Conservation (phyloP, 2,329 filamentous ascomycete species). For the Metarhizium rileyi region DNA sequence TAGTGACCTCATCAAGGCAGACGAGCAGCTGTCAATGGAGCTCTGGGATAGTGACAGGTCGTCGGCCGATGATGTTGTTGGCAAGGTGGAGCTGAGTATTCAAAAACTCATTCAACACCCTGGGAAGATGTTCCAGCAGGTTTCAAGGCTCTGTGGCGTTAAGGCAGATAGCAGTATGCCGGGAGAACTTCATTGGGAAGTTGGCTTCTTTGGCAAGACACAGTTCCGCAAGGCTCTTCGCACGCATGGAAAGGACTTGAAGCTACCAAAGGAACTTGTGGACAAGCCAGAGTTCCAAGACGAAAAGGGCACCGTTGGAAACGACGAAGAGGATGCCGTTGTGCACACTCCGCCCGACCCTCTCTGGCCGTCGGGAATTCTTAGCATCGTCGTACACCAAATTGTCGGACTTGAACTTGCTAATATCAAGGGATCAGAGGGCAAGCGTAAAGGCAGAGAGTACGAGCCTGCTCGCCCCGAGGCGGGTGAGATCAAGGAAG, state of each 20-base stretch:
- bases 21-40: conserved; percentile 88
- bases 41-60: conserved; percentile 93
- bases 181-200: conserved; percentile 89
- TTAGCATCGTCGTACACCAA: conserved; percentile 81
- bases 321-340: conserved; percentile 67
- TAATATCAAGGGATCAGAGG: conserved; percentile 76
- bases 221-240: conserved; percentile 75
- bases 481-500: conserved; percentile 78
- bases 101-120: conserved; percentile 90
- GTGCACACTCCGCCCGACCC: conserved; percentile 87
- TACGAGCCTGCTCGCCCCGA: conserved; percentile 77
- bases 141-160: conserved; percentile 73
- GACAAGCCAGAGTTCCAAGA: conserved; percentile 74
- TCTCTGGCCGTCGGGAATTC: conserved; percentile 87
- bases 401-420: conserved; percentile 92
- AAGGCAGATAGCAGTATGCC: conserved; percentile 83
- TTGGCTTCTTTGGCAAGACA: conserved; percentile 89
- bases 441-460: conserved; percentile 73
- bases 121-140: conserved; percentile 83
- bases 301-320: conserved; percentile 68
- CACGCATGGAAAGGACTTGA: conserved; percentile 77
- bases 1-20: conserved; percentile 80
- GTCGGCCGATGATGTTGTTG: conserved; percentile 88
- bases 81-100: conserved; percentile 87
- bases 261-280: conserved; percentile 62